phyloP scores from a whole-genome alignment of 2,329 filamentous ascomycete species.

The Hortaea werneckii region DNA sequence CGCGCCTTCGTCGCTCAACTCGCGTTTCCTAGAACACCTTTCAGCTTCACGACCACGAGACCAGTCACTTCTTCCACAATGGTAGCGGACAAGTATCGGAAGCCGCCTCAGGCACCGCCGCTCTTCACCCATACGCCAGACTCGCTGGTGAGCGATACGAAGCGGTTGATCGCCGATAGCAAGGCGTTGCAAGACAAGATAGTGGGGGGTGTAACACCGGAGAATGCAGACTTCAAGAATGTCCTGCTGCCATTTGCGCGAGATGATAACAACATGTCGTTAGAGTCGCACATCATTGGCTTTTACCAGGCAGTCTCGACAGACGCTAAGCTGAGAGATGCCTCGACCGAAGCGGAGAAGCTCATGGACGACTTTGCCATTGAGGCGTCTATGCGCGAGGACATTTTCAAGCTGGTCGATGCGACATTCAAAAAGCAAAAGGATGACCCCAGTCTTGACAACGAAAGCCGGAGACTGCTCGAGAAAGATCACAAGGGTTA shows the following conservation, averaged over 20 bases:
- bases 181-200: slow-evolving; percentile 57
- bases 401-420: slow-evolving; percentile 57
- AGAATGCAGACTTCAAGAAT: slow-evolving; percentile 47
- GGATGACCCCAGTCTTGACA: slow-evolving; percentile 47
- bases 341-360: slow-evolving; percentile 43
- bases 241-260: slow-evolving; percentile 59
- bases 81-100: slow-evolving; percentile 57
- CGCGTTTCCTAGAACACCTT: slow-evolving; percentile 20
- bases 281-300: slow-evolving; percentile 45
- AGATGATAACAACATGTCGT: slow-evolving; percentile 43
- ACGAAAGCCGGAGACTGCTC: slow-evolving; percentile 61
- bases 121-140: slow-evolving; percentile 66
- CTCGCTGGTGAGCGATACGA: slow-evolving; percentile 56
- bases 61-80: slow-evolving; percentile 48
- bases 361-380: slow-evolving; percentile 58
- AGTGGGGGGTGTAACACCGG: slow-evolving; percentile 48
- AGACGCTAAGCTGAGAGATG: slow-evolving; percentile 38
- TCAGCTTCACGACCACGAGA: slow-evolving; percentile 15
- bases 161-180: slow-evolving; percentile 48
- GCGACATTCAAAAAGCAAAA: slow-evolving; percentile 38
- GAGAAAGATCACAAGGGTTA: slow-evolving; percentile 71
- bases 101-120: slow-evolving; percentile 67
- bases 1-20: slow-evolving; percentile 20
- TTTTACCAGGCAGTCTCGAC: slow-evolving; percentile 45
- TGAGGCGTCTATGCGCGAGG: slow-evolving; percentile 71